These are phyloP conservation scores for Rhizopus microsporus DNA, from an alignment of 371 early-diverging fungal genomes.

Conservation along the genomic window DNA sequence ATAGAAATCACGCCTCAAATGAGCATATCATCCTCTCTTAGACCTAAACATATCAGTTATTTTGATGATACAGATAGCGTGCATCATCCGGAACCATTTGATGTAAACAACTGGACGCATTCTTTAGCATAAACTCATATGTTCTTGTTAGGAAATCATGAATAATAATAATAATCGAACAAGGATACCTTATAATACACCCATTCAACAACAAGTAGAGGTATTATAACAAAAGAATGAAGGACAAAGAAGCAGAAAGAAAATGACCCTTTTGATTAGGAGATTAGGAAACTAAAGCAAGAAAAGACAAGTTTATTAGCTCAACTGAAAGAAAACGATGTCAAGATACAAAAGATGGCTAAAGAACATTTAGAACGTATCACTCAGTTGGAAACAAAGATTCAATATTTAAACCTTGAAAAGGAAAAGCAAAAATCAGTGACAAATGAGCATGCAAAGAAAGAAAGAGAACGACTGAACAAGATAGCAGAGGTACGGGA, in stretches of 20 bases:
- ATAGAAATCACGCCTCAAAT: slow-evolving; percentile 11
- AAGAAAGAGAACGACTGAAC: slow-evolving; percentile 21
- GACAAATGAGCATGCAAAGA: slow-evolving; percentile 13
- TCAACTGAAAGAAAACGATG: slow-evolving; percentile 10
- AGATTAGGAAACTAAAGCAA: slow-evolving; percentile 1
- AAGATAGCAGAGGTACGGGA: slow-evolving; percentile 22
- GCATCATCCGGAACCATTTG: slow-evolving; percentile 8
- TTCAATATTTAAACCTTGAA: slow-evolving; percentile 20
- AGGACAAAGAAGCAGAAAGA: no score
- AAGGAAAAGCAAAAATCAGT: slow-evolving; percentile 13
- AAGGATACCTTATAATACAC: not conserved
- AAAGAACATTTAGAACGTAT: slow-evolving; percentile 12
- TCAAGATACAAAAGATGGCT: not conserved
- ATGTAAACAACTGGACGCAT: slow-evolving; percentile 6
- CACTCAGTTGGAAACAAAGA: slow-evolving; percentile 15
- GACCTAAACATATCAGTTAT: slow-evolving; percentile 2
- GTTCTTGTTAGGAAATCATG: not conserved
- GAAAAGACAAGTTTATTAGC: slow-evolving; percentile 1
- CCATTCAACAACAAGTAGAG: not conserved
- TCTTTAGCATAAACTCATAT: not conserved
- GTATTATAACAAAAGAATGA: no score
- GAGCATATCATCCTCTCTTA: not conserved
- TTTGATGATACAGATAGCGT: slow-evolving; percentile 9
- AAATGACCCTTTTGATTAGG: not conserved
- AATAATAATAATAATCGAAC: not conserved